Percentiles rank a stretch among this genome's conserved stretches.
Conservation (phyloP, 2,329 filamentous ascomycete genomes). For the Aspergillus jensenii region DNA sequence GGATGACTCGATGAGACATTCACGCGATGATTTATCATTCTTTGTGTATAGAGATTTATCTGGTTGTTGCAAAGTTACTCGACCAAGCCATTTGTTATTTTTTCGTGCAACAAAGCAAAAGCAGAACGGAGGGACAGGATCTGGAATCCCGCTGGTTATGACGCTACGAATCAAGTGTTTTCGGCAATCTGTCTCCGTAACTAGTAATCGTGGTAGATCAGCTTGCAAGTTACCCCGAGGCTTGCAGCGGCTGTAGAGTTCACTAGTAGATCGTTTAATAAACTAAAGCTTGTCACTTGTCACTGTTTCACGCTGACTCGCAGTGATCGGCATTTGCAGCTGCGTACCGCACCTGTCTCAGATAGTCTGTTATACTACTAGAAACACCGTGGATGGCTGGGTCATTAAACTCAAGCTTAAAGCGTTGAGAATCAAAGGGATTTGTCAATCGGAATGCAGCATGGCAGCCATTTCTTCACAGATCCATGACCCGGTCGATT, state of each 20-base stretch:
- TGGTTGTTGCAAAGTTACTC: slow-evolving; percentile 4
- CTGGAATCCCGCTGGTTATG: slow-evolving; percentile 12
- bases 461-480: too few species aligned
- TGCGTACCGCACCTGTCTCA: background rate
- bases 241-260: background rate
- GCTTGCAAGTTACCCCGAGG: too few species aligned
- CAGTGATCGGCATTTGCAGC: background rate
- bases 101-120: slow-evolving; percentile 10
- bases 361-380: background rate
- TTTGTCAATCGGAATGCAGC: too few species aligned
- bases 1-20: background rate
- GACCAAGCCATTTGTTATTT: slow-evolving; percentile 7
- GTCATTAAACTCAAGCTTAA: too few species aligned
- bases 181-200: background rate
- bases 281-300: too few species aligned
- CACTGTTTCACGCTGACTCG: background rate
- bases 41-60: slow-evolving; percentile 9
- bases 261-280: background rate
- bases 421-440: too few species aligned
- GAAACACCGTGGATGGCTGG: background rate
- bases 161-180: slow-evolving; percentile 12
- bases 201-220: background rate
- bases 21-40: slow-evolving; percentile 4
- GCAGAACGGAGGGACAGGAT: slow-evolving; percentile 5
- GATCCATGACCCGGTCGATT: background rate